A percentile compares a stretch with the other conserved stretches of the same genome.
These are phyloP conservation scores for Rhodomyrtus psidioides DNA, from an alignment of 441 rosid species.

Conservation along the genomic window DNA sequence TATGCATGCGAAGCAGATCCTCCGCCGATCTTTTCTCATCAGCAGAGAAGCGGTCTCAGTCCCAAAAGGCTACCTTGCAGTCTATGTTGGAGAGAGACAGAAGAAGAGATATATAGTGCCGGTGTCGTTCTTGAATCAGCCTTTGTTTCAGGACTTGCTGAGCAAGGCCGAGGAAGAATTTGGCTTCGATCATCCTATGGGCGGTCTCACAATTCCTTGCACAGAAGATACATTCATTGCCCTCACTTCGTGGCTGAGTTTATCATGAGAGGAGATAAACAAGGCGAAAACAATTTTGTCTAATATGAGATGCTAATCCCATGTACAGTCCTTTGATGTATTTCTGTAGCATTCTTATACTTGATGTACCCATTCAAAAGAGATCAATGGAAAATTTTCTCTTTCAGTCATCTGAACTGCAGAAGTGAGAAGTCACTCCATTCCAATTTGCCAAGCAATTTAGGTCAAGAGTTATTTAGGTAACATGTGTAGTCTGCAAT, in stretches of 20 bases:
- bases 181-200: conserved; percentile 7
- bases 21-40: background rate
- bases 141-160: background rate
- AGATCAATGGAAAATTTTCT: background rate
- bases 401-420: background rate
- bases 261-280: background rate
- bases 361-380: background rate
- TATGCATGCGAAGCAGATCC: conserved; percentile 8
- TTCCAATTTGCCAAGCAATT: background rate
- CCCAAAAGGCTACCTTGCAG: conserved; percentile 14
- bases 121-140: conserved; percentile 2
- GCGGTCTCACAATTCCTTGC: conserved; percentile 10
- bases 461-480: background rate
- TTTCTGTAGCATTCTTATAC: background rate
- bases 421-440: background rate
- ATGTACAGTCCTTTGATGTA: background rate
- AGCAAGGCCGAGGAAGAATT: background rate
- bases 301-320: background rate
- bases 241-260: background rate
- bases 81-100: conserved; percentile 9
- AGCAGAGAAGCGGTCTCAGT: conserved; percentile 3
- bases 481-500: background rate
- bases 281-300: background rate
- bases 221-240: conserved; percentile 1
- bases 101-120: background rate